Conservation (phyloP, 2,329 filamentous ascomycete genomes). For the Aspergillus viridinutans region DNA sequence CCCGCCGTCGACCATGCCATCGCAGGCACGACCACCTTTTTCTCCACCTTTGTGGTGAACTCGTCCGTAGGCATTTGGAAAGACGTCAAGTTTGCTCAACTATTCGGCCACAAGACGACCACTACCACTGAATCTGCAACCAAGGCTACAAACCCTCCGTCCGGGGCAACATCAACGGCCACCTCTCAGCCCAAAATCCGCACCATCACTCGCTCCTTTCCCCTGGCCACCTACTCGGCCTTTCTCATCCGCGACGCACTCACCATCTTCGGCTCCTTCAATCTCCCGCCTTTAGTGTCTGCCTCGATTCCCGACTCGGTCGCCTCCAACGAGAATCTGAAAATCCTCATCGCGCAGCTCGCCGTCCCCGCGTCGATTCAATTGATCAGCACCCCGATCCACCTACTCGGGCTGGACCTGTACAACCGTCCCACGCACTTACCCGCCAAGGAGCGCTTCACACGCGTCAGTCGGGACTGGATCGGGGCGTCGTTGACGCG, state of each 20-base stretch:
- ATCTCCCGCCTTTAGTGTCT: constrained; percentile 31
- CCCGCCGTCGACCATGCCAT: constrained; percentile 58
- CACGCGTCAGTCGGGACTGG: constrained; percentile 69
- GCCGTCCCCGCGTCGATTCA: constrained; percentile 73
- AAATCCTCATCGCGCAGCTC: constrained; percentile 81
- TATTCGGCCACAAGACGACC: constrained; percentile 51
- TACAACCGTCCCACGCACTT: constrained; percentile 62
- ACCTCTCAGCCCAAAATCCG: constrained; percentile 16
- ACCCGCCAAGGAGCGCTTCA: constrained; percentile 54
- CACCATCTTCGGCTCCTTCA: constrained; percentile 63
- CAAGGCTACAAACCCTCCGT: constrained; percentile 1
- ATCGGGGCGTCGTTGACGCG: constrained; percentile 65
- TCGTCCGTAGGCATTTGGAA: constrained; percentile 75
- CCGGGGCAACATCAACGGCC: constrained; percentile 3
- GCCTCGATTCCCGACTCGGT: constrained; percentile 65
- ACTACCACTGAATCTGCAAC: constrained; percentile 7
- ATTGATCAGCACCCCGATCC: constrained; percentile 72
- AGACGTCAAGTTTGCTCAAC: constrained; percentile 74
- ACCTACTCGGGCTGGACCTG: constrained; percentile 76
- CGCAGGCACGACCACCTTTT: constrained; percentile 71
- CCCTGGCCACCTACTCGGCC: constrained; percentile 50
- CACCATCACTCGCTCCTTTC: constrained; percentile 35
- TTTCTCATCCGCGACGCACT: constrained; percentile 77
- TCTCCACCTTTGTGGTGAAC: constrained; percentile 70
- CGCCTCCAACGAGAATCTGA: constrained; percentile 72